A percentile compares a stretch with the other conserved stretches of the same genome.
These are phyloP conservation scores for Daldinia grandis DNA, from an alignment of 495 filamentous ascomycete species.

Conservation along the genomic window DNA sequence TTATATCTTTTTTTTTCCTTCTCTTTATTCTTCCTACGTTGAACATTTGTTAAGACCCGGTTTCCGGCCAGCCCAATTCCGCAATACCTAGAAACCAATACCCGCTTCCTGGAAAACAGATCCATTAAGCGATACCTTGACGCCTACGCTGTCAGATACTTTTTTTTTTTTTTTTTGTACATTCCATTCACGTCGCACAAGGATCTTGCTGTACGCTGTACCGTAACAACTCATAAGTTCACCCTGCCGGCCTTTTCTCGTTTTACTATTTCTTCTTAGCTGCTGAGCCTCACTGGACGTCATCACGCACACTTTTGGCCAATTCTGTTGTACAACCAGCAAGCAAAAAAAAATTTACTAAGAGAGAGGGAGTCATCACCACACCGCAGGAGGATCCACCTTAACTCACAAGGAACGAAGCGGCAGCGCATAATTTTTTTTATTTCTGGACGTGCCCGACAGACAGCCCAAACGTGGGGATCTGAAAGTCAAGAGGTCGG, in stretches of 20 bases:
- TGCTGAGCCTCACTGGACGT: conserved; percentile 44
- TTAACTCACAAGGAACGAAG: conserved; percentile 30
- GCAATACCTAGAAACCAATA: not conserved
- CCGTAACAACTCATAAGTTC: conserved; percentile 30
- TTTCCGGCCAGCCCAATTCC: not conserved
- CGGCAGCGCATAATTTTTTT: conserved; percentile 21
- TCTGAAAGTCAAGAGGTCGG: conserved; percentile 11
- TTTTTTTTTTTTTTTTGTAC: not conserved
- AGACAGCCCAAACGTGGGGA: conserved; percentile 28
- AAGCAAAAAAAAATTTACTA: conserved; percentile 38
- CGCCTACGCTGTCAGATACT: conserved; percentile 2
- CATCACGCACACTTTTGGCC: conserved; percentile 32
- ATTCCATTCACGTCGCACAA: conserved; percentile 41
- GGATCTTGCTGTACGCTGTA: conserved; percentile 23
- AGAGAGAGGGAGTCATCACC: conserved; percentile 40
- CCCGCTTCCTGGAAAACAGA: not conserved
- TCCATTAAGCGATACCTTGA: not conserved
- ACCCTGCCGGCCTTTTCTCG: conserved; percentile 16
- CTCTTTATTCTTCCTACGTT: not conserved
- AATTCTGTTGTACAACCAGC: conserved; percentile 36
- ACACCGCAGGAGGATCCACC: conserved; percentile 40
- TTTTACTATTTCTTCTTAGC: conserved; percentile 5
- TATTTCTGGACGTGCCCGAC: conserved; percentile 25
- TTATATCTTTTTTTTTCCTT: conserved; percentile 17
- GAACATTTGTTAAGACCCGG: not conserved